Evolutionary conservation across 2,329 filamentous ascomycete species (phyloP).

Genomic region (Aspergillus ustus): DNA sequence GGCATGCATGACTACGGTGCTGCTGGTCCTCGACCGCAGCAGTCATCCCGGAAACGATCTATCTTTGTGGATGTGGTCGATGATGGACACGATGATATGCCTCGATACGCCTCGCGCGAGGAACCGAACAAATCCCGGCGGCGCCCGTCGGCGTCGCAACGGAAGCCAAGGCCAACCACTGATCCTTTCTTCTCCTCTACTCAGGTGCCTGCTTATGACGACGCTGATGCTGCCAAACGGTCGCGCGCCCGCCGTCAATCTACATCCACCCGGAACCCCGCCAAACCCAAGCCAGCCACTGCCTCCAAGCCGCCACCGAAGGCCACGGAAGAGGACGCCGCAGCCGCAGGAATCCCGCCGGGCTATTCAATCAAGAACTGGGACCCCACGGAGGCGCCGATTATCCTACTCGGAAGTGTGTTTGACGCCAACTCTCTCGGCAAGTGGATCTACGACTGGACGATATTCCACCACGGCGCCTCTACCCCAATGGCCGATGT

Average conservation of each 20-base stretch:
- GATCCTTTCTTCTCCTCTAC: conserved; percentile 57
- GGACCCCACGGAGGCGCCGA: conserved; percentile 92
- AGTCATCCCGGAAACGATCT: conserved; percentile 54
- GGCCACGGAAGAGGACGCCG: conserved; percentile 69
- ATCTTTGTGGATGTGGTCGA: conserved; percentile 62
- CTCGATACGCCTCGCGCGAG: conserved; percentile 52
- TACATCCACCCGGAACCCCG: conserved; percentile 53
- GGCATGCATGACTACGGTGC: conserved; percentile 25
- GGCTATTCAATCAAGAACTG: conserved; percentile 98
- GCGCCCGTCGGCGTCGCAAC: conserved; percentile 40
- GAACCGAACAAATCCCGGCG: conserved; percentile 39
- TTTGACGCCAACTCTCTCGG: conserved; percentile 97
- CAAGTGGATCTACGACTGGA: conserved; percentile 99
- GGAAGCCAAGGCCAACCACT: conserved; percentile 51
- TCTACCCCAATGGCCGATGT: conserved; percentile 84
- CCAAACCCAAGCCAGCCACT: conserved; percentile 45
- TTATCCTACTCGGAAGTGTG: conserved; percentile 90
- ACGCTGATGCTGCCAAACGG: conserved; percentile 53
- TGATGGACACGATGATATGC: conserved; percentile 57
- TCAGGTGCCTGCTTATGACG: conserved; percentile 62
- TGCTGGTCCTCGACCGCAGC: conserved; percentile 32
- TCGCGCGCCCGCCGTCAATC: conserved; percentile 60
- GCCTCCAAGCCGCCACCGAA: conserved; percentile 47
- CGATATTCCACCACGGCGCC: conserved; percentile 84
- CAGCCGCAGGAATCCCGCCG: conserved; percentile 71